These are phyloP conservation scores for Vigna trinervia DNA, from an alignment of 306 rosid species.

Conservation along the genomic window DNA sequence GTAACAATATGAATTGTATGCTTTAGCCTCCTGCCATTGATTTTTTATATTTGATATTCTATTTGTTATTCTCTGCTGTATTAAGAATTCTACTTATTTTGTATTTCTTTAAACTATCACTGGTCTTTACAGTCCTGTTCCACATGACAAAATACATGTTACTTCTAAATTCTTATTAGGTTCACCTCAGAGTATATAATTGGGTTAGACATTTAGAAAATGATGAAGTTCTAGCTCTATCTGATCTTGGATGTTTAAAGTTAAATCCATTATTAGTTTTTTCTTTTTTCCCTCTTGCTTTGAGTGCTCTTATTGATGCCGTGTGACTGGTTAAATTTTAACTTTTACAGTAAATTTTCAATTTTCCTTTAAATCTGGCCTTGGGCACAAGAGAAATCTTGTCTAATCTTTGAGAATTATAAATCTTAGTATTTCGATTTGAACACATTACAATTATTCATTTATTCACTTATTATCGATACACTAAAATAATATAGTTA, in stretches of 20 bases:
- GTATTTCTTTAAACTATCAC: neutral
- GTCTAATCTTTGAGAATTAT: neutral
- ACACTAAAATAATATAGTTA: too few relatives aligned
- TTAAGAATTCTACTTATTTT: constrained; percentile 2
- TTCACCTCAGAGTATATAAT: too few relatives aligned
- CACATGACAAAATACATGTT: neutral
- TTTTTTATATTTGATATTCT: constrained; percentile 19
- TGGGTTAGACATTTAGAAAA: too few relatives aligned
- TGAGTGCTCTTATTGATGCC: neutral
- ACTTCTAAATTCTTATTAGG: too few relatives aligned
- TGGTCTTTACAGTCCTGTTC: neutral
- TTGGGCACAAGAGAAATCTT: neutral
- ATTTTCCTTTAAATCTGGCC: neutral
- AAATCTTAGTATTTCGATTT: too few relatives aligned
- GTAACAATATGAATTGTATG: neutral
- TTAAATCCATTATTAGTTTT: too few relatives aligned
- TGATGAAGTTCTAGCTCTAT: too few relatives aligned
- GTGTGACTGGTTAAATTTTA: neutral
- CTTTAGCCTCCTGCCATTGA: constrained; percentile 15
- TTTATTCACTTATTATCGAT: too few relatives aligned
- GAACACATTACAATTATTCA: too few relatives aligned
- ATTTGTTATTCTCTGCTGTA: neutral
- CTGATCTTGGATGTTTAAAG: too few relatives aligned
- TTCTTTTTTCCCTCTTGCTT: too few relatives aligned
- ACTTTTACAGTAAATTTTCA: neutral